These are phyloP conservation scores for Phytophthora hybrid DNA, from an alignment of 352 stramenopile genomes.

Conservation along the genomic window DNA sequence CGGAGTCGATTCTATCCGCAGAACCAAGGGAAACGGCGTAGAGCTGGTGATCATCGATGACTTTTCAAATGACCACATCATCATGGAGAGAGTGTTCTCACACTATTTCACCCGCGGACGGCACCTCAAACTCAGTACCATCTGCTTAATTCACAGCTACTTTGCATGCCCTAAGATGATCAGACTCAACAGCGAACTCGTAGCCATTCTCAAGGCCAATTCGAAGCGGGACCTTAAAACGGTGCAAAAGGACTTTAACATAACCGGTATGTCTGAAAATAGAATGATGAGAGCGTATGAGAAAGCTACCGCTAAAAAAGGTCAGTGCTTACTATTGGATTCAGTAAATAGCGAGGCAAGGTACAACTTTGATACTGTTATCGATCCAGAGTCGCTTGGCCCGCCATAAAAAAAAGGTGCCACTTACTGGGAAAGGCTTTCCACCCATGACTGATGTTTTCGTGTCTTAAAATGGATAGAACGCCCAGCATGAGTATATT, in stretches of 20 bases:
- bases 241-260: background rate
- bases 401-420: too few relatives aligned
- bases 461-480: too few relatives aligned
- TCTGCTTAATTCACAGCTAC: background rate
- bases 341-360: too few relatives aligned
- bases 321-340: background rate
- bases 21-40: background rate
- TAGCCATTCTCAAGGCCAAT: background rate
- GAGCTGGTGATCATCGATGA: slow-evolving; percentile 32
- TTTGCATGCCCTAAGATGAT: slow-evolving; percentile 7
- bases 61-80: background rate
- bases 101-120: background rate
- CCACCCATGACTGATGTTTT: too few relatives aligned
- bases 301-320: background rate
- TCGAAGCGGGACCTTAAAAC: background rate
- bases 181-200: background rate
- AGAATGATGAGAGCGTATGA: background rate
- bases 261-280: too few relatives aligned
- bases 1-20: background rate
- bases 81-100: background rate
- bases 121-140: background rate
- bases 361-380: too few relatives aligned
- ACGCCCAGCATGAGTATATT: too few relatives aligned
- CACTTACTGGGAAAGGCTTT: too few relatives aligned
- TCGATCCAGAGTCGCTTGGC: too few relatives aligned